Base-by-base conservation (phyloP, 2,329 filamentous ascomycete genomes). In the Penicillium hordei region DNA sequence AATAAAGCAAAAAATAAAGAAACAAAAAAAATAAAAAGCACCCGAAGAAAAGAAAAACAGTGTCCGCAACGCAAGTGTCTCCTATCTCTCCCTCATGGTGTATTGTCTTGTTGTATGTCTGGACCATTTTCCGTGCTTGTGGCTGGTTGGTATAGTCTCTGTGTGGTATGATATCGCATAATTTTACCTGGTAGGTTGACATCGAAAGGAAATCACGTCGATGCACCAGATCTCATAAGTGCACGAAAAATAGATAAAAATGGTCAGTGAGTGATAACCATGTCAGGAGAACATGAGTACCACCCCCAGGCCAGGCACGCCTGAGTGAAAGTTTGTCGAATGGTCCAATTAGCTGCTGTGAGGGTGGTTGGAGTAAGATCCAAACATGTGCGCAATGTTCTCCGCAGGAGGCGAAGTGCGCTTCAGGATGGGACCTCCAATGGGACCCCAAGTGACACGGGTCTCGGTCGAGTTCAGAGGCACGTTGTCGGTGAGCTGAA, bases 391-490 rank as follows among this genome's bases (percentile, higher is more conserved):
- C 13, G 21, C 4, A n/a, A 29, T 29, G 8, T n/a, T 8, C 5
- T 43, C 36, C 15, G 25, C 15, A 3, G 27, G 44, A 13, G 36
- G 44, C 1, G 36, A 27, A 4, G 45, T 40, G 1, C 27, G 25
- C 44, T 42, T 55, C 17, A 49, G 23, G 10, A 55, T 55, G 0
- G 52, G 52, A 19, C 52, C 53, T 21, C 53, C 53, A 23, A 56
- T 50, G 31, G 46, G 39, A 15, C 53, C 53, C 53, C 53, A 56
- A 13, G 38, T 38, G 23, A 42, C 44, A 8, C 36, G 21, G 10
- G 36, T 50, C 3, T 55, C 52, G 2, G 13, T 9, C 3, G 27
- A 33, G 15, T 7, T 25, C 15, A 55, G 7, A 5, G 36, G 36
- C 3, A 12, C 23, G 10, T 48, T 53, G 13, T 53, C 44, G 1